Evolutionary conservation across 805 yeast species (phyloP).

Genomic region (Yamadazyma philogaea): DNA sequence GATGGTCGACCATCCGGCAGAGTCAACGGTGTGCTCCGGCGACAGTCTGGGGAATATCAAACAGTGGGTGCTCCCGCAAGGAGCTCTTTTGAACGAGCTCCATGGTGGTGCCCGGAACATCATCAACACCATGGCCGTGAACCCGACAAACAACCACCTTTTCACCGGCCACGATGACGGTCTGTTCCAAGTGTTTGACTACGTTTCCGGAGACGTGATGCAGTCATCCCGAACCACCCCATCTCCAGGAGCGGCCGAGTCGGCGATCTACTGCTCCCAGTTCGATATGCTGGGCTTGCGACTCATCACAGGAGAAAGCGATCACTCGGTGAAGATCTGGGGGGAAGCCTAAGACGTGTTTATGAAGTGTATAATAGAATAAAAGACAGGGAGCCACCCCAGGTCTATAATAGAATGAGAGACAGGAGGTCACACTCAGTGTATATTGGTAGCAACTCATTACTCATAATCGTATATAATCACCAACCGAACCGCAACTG

Average conservation of each 20-base stretch:
- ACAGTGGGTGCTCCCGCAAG: slow-evolving; percentile 82
- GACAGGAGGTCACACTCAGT: no score
- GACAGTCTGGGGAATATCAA: slow-evolving; percentile 72
- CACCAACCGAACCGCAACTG: slow-evolving; percentile 96
- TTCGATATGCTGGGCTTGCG: slow-evolving; percentile 82
- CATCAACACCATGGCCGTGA: slow-evolving; percentile 66
- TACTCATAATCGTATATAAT: slow-evolving; percentile 9
- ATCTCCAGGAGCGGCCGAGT: slow-evolving; percentile 66
- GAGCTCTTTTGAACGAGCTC: slow-evolving; percentile 59
- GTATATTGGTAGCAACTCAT: background rate
- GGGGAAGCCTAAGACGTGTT: no score
- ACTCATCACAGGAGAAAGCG: slow-evolving; percentile 85
- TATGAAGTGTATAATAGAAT: slow-evolving; percentile 1
- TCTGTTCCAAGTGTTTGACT: slow-evolving; percentile 70
- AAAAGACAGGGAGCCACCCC: no score
- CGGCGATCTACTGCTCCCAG: slow-evolving; percentile 66
- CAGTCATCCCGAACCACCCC: slow-evolving; percentile 54
- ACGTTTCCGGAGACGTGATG: slow-evolving; percentile 61
- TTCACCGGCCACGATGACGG: slow-evolving; percentile 89
- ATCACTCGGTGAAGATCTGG: slow-evolving; percentile 82
- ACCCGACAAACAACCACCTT: slow-evolving; percentile 56
- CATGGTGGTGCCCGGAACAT: slow-evolving; percentile 47
- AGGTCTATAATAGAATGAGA: no score
- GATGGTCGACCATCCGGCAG: slow-evolving; percentile 63
- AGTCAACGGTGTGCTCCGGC: slow-evolving; percentile 73